Conservation (phyloP, 2,329 filamentous ascomycete genomes). For the Albifimbria verrucaria region DNA sequence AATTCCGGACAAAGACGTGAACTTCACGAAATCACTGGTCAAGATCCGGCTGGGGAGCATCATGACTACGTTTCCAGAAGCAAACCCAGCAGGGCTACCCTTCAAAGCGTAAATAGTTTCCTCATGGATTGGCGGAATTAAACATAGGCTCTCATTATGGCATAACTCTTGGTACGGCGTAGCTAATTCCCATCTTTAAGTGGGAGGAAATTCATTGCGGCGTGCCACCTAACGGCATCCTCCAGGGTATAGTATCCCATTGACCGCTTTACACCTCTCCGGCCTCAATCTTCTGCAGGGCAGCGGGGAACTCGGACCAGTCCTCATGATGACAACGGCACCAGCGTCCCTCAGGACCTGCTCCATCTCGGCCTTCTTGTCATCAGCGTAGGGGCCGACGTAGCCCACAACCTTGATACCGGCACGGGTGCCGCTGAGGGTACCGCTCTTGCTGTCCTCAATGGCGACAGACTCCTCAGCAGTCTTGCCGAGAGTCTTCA, state of each 20-base stretch:
- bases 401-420: conserved; percentile 81
- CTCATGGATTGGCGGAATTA: conserved; percentile 60
- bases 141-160: conserved; percentile 17
- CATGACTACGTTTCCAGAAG: conserved; percentile 72
- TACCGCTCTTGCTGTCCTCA: conserved; percentile 86
- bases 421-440: conserved; percentile 69
- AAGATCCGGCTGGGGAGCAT: conserved; percentile 78
- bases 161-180: conserved; percentile 4
- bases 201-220: neutral
- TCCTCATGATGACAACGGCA: conserved; percentile 59
- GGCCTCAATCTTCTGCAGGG: conserved; percentile 44
- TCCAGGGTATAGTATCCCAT: neutral
- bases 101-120: conserved; percentile 90
- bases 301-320: conserved; percentile 53
- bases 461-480: conserved; percentile 73
- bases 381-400: conserved; percentile 69
- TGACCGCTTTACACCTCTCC: conserved; percentile 24
- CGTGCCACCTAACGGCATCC: neutral
- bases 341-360: conserved; percentile 58
- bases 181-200: neutral
- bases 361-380: conserved; percentile 63
- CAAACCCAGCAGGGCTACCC: conserved; percentile 81
- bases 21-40: conserved; percentile 72
- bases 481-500: conserved; percentile 68
- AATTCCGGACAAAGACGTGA: conserved; percentile 15